These are phyloP conservation scores for Lolium perenne DNA, from an alignment of 176 grass and related monocot species.

Conservation along the genomic window DNA sequence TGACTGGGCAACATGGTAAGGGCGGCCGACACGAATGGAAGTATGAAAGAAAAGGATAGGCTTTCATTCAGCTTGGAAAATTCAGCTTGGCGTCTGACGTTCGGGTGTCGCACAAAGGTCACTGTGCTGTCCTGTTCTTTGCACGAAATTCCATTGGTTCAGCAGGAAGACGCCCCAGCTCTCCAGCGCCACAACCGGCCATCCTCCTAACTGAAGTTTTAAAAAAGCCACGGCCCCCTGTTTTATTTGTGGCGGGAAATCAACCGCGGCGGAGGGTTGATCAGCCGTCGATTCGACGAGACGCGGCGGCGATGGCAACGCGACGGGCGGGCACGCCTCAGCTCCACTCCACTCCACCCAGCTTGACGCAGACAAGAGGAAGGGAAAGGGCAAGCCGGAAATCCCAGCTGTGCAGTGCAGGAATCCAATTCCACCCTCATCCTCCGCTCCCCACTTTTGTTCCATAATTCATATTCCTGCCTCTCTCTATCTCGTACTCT, in stretches of 20 bases:
- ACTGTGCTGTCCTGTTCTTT: too few species aligned
- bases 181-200: too few species aligned
- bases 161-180: too few species aligned
- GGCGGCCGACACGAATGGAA: background rate
- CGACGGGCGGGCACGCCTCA: conserved; percentile 30
- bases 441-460: background rate
- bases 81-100: too few species aligned
- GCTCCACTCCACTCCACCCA: background rate
- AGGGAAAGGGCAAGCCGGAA: background rate
- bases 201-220: background rate
- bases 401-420: background rate
- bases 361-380: background rate
- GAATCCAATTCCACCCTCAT: conserved; percentile 55
- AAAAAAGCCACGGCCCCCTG: background rate
- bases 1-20: too few species aligned
- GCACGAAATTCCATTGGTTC: too few species aligned
- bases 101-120: too few species aligned
- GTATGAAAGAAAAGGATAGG: background rate
- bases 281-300: background rate
- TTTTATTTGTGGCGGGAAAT: conserved; percentile 55
- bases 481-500: background rate
- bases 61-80: too few species aligned
- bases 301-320: background rate
- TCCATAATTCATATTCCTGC: conserved; percentile 7
- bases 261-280: background rate